Evolutionary conservation across 2,329 filamentous ascomycete genomes (phyloP).

Genomic region (Penicillium digitatum): DNA sequence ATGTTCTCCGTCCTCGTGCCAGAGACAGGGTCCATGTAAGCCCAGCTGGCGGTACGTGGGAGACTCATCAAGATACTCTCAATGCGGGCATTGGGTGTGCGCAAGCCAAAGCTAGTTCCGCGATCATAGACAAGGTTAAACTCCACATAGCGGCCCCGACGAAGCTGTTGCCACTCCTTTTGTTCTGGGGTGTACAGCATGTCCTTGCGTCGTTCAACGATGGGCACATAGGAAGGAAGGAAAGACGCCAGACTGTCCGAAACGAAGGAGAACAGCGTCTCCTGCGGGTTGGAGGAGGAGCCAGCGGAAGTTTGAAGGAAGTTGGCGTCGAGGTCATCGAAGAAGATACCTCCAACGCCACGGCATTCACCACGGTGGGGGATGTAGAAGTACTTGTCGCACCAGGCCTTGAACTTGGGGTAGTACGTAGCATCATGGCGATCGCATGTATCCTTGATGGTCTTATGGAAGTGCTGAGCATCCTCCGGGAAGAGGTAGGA

Average conservation of each 20-base stretch:
- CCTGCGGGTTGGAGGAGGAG: conserved; percentile 71
- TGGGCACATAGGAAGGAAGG: conserved; percentile 84
- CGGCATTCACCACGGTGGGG: conserved; percentile 84
- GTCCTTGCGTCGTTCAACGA: conserved; percentile 81
- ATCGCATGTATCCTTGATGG: conserved; percentile 89
- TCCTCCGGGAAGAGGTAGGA: conserved; percentile 96
- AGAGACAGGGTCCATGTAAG: conserved; percentile 74
- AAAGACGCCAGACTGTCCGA: conserved; percentile 83
- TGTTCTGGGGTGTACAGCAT: conserved; percentile 83
- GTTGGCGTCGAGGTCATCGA: conserved; percentile 81
- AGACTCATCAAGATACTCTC: conserved; percentile 98
- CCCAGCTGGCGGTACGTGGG: conserved; percentile 87
- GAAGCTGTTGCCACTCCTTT: conserved; percentile 94
- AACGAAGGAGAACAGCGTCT: conserved; percentile 85
- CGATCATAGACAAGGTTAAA: conserved; percentile 98
- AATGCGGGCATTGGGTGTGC: conserved; percentile 83
- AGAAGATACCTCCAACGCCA: conserved; percentile 95
- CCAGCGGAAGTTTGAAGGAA: conserved; percentile 38
- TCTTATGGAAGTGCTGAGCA: conserved; percentile 91
- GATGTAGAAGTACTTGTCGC: conserved; percentile 94
- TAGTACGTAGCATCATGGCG: conserved; percentile 90
- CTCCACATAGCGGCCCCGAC: conserved; percentile 93
- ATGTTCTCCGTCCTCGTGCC: conserved; percentile 40
- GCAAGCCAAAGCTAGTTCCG: conserved; percentile 88
- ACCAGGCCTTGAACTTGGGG: conserved; percentile 95